Evolutionary conservation across 768 basidiomycete genomes (phyloP).

Genomic region (Dentipellis sp.): DNA sequence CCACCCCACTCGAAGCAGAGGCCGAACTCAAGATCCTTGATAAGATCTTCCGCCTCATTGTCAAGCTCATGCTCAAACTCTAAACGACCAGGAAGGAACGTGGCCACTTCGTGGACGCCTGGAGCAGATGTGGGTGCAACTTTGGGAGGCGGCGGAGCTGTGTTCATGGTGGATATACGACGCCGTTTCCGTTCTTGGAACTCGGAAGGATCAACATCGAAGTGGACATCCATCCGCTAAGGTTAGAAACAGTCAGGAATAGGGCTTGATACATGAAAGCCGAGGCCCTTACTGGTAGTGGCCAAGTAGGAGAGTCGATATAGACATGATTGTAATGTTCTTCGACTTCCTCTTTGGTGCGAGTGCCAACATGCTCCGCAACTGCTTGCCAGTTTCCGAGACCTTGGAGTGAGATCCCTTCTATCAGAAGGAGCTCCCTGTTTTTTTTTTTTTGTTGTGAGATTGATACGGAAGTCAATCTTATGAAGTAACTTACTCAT

Average conservation of each 20-base stretch:
- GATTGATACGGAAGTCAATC: background rate
- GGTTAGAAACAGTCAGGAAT: conserved; percentile 8
- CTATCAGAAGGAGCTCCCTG: conserved; percentile 84
- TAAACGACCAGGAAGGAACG: conserved; percentile 91
- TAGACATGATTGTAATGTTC: conserved; percentile 81
- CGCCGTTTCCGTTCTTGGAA: conserved; percentile 87
- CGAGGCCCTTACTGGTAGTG: conserved; percentile 55
- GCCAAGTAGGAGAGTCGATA: conserved; percentile 71
- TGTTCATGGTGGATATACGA: conserved; percentile 72
- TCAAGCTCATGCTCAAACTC: conserved; percentile 98
- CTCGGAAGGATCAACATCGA: conserved; percentile 67
- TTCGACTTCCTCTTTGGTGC: conserved; percentile 90
- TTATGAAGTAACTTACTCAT: conserved; percentile 56
- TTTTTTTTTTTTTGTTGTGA: background rate
- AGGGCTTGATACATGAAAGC: conserved; percentile 1
- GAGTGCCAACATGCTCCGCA: conserved; percentile 88
- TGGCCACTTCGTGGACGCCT: conserved; percentile 84
- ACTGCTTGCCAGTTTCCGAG: conserved; percentile 97
- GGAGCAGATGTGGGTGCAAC: conserved; percentile 82
- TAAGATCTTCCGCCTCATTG: conserved; percentile 91
- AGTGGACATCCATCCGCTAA: conserved; percentile 41
- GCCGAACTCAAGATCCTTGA: conserved; percentile 95
- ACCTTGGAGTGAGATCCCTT: conserved; percentile 81
- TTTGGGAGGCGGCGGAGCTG: conserved; percentile 49
- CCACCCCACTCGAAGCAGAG: conserved; percentile 82